phyloP scores from a whole-genome alignment of 2,329 filamentous ascomycete genomes.

The Colletotrichum sublineola region DNA sequence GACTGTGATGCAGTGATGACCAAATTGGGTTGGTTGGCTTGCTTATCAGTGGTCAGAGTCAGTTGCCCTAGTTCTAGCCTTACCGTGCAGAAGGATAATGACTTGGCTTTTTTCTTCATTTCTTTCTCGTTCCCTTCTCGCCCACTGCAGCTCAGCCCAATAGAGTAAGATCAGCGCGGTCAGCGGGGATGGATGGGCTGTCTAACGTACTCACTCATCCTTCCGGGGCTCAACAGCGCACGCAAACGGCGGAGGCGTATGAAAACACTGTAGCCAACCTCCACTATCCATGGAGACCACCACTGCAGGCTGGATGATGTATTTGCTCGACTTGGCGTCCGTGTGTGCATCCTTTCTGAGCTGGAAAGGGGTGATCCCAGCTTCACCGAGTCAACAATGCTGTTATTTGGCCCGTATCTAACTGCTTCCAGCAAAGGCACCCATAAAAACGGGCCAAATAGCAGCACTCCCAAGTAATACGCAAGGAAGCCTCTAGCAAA shows the following conservation, averaged over 20 bases:
- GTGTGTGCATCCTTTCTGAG: slow-evolving; percentile 30
- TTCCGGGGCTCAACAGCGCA: slow-evolving; percentile 17
- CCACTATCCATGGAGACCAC: slow-evolving; percentile 3
- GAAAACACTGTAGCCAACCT: slow-evolving; percentile 12
- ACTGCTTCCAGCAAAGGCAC: too few species aligned
- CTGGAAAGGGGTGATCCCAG: slow-evolving; percentile 24
- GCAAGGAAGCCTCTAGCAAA: slow-evolving; percentile 28
- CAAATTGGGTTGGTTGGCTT: background rate
- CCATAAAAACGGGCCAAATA: too few species aligned
- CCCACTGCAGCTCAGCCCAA: slow-evolving; percentile 3
- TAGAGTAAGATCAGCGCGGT: slow-evolving; percentile 4
- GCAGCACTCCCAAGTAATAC: background rate
- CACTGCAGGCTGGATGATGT: slow-evolving; percentile 31
- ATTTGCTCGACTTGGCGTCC: slow-evolving; percentile 32
- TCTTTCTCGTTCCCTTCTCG: background rate
- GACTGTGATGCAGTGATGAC: background rate
- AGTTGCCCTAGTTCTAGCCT: background rate
- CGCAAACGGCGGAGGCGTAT: slow-evolving; percentile 28
- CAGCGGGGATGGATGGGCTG: slow-evolving; percentile 13
- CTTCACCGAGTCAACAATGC: background rate
- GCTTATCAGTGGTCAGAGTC: slow-evolving; percentile 1
- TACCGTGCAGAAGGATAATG: background rate
- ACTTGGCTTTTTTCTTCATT: slow-evolving; percentile 27
- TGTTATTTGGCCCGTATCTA: too few species aligned
- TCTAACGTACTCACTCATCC: background rate